Conservation (phyloP, 495 filamentous ascomycete genomes). For the Neurospora terricola region DNA sequence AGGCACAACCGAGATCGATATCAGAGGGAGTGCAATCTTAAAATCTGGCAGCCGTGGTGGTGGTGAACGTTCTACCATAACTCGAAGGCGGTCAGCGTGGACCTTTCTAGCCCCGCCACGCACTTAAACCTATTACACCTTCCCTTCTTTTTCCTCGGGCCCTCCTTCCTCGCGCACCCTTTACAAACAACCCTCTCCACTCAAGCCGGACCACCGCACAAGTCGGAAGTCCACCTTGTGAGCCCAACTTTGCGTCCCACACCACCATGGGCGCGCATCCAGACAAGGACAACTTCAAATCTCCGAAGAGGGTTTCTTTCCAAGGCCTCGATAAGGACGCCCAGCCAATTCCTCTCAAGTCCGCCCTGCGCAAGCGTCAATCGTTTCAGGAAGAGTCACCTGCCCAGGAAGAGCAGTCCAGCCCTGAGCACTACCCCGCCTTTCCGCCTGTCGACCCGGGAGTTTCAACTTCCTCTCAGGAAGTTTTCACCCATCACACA, state of each 20-base stretch:
- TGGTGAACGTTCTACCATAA: not conserved
- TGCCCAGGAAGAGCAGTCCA: not conserved
- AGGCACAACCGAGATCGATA: not conserved
- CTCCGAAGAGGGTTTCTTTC: not conserved
- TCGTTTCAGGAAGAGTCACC: not conserved
- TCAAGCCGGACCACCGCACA: not conserved
- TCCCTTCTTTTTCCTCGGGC: not conserved
- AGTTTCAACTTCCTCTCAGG: not conserved
- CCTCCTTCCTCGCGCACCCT: conserved; percentile 1
- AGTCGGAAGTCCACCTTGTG: not conserved
- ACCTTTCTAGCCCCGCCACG: not conserved
- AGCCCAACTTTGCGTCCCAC: not conserved
- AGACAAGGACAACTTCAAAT: not conserved
- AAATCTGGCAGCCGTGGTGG: not conserved
- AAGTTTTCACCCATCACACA: not conserved
- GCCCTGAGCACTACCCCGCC: not conserved
- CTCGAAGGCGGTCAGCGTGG: not conserved
- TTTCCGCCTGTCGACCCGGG: not conserved
- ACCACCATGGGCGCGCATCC: not conserved
- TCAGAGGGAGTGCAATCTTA: not conserved
- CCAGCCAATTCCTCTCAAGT: not conserved
- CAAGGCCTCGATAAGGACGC: not conserved
- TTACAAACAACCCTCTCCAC: not conserved
- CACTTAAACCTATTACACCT: not conserved
- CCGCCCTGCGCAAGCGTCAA: not conserved